Conservation (phyloP, 192 early-diverging fungal genomes). For the Dispira parvispora region DNA sequence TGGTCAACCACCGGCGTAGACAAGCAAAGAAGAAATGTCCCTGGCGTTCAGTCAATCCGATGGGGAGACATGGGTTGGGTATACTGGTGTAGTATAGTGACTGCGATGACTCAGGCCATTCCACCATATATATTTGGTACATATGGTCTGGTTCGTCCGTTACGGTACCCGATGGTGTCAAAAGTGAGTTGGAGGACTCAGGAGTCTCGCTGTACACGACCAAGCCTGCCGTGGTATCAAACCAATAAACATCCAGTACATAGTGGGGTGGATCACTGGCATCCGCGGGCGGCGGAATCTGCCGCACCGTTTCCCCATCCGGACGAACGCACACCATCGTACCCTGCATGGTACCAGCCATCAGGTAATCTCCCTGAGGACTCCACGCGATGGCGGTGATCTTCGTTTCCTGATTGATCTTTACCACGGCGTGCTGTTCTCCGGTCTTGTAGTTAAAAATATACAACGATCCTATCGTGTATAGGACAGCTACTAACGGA, state of each 20-base stretch:
- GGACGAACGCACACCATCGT: neutral
- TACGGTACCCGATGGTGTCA: neutral
- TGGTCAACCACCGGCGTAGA: conserved; percentile 1
- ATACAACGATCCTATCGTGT: neutral
- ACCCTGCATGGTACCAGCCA: neutral
- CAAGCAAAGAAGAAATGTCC: neutral
- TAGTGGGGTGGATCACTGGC: neutral
- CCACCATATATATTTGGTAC: neutral
- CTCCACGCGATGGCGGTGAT: conserved; percentile 7
- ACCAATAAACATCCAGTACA: neutral
- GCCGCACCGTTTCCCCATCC: neutral
- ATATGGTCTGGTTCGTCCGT: neutral
- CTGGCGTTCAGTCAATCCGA: neutral
- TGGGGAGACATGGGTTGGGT: neutral
- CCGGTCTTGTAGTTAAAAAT: conserved; percentile 2
- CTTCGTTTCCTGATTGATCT: neutral
- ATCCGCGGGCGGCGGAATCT: neutral
- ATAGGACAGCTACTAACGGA: neutral
- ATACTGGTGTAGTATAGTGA: neutral
- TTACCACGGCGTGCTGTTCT: no score
- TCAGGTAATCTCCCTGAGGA: neutral
- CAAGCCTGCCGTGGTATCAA: neutral
- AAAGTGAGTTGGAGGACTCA: neutral
- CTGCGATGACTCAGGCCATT: neutral
- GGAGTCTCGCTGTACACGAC: neutral